Evolutionary conservation across 208 protist species (phyloP), one percentile per base, ranked within the genome.

Genomic region (Porcisia deanei): DNA sequence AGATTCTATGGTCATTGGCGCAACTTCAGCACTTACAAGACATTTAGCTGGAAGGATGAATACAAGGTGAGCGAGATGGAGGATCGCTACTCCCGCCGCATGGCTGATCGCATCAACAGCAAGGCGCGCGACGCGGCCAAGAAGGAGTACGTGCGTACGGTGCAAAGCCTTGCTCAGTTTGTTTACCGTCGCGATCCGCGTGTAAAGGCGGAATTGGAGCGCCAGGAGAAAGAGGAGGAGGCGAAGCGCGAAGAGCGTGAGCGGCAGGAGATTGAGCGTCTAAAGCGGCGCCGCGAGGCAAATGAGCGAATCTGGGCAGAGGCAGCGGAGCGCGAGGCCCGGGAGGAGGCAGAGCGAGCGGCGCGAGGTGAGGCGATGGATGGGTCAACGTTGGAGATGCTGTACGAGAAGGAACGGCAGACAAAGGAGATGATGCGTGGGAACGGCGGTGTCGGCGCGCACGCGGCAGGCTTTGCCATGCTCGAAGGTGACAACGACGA

Each of bases 31-130:
- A 91, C 94, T 0, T 80, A 88, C 75, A 94, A 94, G 69, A 93
- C 77, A 8, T 97, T 97, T 85, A 87, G 89, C 34, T 97, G 91
- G 91, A 94, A 95, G 81, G 94, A 97, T 73, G 91, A 96, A 77
- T 97, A 97, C 86, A 97, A 97, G 76, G 84, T 94, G 63, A 96
- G 90, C 65, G 90, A 96, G 70, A 96, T 97, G 85, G 85, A 91
- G 73, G 94, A 97, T 76, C 91, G 94, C 58, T 92, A 92, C 73
- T 92, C 89, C 20, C 87, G 94, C n/a, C 79, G 94, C 67, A 85
- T 86, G 82, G 94, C 94, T 12, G 90, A 94, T 37, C 83, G 91
- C 54, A 93, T 97, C 75, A 97, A 97, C 81, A 86, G 88, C 82
- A 97, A 97, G 74, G 86, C 82, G 2, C 90, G 94, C 30, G 78